Base-by-base conservation (phyloP, 345 rosid species). In the Eucalyptus viminalis region DNA sequence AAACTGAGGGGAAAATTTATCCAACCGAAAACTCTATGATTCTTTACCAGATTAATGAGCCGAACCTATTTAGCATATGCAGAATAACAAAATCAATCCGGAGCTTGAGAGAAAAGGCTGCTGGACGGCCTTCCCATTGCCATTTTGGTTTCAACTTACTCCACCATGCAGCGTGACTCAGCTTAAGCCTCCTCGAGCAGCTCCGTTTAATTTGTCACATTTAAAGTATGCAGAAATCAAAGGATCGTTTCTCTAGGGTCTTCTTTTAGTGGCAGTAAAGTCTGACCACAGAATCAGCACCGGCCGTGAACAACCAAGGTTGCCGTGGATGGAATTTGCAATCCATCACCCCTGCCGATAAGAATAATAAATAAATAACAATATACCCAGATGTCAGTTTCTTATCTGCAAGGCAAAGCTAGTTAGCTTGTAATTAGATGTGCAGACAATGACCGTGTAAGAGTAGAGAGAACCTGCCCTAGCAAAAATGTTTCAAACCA, bases 241-340 rank as follows among this genome's bases (percentile, higher is more conserved):
- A 12, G 85, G 47, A 76, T 40, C 85, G 3, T 76, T 11, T 40
- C 27, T 76, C 85, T 21, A 65, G 85, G 24, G 85, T 40, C 85
- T 14, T 72, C 49, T 88, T 89, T 81, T 91, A 95, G 88, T 97
- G 95, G 85, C 99, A 97, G 87, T 92, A 96, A 4, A 98, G 97
- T 92, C 93, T 95, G 88, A 98, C 95, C 54, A 91, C 31, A 21
- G 99, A 95, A 93, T 98, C 99, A 37, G 96, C 93, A 25, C 99
- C 99, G 22, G 98, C 99, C 12, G 99, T 97, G 94, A 98, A 98
- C 88, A 98, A 89, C 99, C 98, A 97, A 29, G 99, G 99, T 89
- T 98, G 98, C 87, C 96, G 92, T 9, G 99, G 98, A 91, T 98
- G 99, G 91, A 98, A 98, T 92, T 95, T 97, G 90, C 99, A 97